Evolutionary conservation across 129 eudicot genomes (phyloP).

Genomic region (Mikania micrantha): DNA sequence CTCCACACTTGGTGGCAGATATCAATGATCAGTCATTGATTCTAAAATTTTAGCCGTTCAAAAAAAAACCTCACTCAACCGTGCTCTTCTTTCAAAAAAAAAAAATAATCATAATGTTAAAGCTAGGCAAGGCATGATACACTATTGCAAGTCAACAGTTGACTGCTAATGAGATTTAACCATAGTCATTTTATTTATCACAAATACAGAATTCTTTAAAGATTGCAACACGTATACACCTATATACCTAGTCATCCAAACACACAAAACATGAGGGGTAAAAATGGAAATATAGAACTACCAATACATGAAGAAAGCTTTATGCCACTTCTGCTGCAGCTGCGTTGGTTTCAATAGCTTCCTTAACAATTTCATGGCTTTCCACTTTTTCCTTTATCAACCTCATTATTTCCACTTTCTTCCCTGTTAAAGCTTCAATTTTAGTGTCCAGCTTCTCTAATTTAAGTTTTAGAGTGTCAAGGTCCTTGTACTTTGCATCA

Average conservation of each 20-base stretch:
- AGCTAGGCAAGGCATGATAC: neutral
- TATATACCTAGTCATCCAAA: neutral
- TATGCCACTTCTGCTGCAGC: constrained; percentile 31
- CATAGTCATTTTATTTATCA: constrained; percentile 15
- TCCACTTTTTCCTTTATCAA: constrained; percentile 64
- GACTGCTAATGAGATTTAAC: neutral
- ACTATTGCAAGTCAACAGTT: neutral
- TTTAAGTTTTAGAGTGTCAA: constrained; percentile 52
- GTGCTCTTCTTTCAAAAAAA: too few relatives aligned
- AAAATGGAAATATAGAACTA: neutral
- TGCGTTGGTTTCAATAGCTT: constrained; percentile 15
- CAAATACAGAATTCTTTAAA: neutral
- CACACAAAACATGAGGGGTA: constrained; percentile 9
- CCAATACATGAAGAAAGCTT: constrained; percentile 7
- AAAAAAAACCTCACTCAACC: neutral
- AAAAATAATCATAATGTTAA: neutral
- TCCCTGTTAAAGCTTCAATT: constrained; percentile 54
- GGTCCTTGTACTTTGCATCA: constrained; percentile 41
- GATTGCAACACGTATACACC: constrained; percentile 4
- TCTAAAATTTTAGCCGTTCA: too few relatives aligned
- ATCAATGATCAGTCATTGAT: too few relatives aligned
- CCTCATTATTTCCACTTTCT: constrained; percentile 53
- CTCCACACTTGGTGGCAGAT: too few relatives aligned
- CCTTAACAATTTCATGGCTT: constrained; percentile 29
- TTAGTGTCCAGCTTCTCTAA: constrained; percentile 61